These are phyloP conservation scores for Candida tunisiensis DNA, from an alignment of 1,139 yeast species.

Conservation along the genomic window DNA sequence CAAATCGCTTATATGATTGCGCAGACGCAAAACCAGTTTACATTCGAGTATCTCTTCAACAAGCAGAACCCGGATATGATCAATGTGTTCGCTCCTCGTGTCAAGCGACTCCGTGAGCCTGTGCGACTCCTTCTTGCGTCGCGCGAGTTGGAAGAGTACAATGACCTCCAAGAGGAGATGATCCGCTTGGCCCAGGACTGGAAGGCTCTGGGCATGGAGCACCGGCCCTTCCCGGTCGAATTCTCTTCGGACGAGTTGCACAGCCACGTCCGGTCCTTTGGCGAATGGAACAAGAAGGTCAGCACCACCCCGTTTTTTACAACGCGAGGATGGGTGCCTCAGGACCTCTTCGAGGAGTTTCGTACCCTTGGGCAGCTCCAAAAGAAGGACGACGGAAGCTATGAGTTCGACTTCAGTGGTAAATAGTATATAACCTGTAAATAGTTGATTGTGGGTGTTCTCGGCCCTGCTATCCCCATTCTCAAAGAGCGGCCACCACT, in stretches of 20 bases:
- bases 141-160: constrained; percentile 44
- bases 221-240: constrained; percentile 39
- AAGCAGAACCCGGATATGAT: constrained; percentile 38
- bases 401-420: constrained; percentile 13
- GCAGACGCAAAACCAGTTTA: constrained; percentile 78
- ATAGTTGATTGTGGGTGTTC: background rate
- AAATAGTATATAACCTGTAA: background rate
- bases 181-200: constrained; percentile 46
- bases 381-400: constrained; percentile 29
- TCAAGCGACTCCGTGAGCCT: constrained; percentile 22
- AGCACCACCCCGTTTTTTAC: constrained; percentile 71
- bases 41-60: constrained; percentile 71
- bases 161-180: constrained; percentile 68
- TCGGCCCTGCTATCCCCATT: background rate
- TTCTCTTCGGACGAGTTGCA: constrained; percentile 39
- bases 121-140: constrained; percentile 37
- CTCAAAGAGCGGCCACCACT: constrained; percentile 2
- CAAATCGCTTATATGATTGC: constrained; percentile 76
- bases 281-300: constrained; percentile 49
- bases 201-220: constrained; percentile 19
- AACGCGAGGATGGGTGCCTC: constrained; percentile 92
- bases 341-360: constrained; percentile 67
- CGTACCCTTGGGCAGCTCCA: constrained; percentile 48
- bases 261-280: constrained; percentile 39
- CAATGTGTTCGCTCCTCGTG: constrained; percentile 32